Conservation (phyloP, 345 rosid genomes). For the Salix caprea region DNA sequence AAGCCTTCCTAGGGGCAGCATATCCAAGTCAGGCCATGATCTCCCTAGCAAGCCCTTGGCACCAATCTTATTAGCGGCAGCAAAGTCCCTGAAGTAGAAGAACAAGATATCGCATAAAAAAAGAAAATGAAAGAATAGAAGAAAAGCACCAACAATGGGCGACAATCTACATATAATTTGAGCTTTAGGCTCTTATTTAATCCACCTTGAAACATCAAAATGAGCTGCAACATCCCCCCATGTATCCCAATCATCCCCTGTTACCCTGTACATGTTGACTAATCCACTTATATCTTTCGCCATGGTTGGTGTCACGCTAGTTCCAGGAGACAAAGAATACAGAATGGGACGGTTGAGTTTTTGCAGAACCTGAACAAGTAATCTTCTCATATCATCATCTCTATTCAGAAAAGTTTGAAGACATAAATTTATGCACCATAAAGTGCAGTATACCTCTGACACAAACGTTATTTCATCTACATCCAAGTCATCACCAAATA, state of each 20-base stretch:
- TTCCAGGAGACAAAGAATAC: conserved; percentile 91
- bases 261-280: conserved; percentile 80
- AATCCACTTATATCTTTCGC: conserved; percentile 63
- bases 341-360: conserved; percentile 65
- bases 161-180: conserved; percentile 4
- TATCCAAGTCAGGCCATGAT: conserved; percentile 93
- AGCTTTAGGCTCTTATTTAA: conserved; percentile 1
- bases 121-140: background rate
- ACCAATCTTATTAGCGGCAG: conserved; percentile 64
- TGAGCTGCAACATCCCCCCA: conserved; percentile 81
- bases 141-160: background rate
- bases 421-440: background rate
- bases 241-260: conserved; percentile 94
- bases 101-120: conserved; percentile 8
- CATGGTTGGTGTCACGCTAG: conserved; percentile 69
- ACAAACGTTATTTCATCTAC: conserved; percentile 58
- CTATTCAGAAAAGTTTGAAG: conserved; percentile 3
- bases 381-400: conserved; percentile 8
- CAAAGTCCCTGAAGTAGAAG: conserved; percentile 50
- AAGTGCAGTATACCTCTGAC: conserved; percentile 45
- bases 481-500: conserved; percentile 76
- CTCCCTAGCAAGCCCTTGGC: conserved; percentile 56
- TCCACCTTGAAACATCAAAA: conserved; percentile 74
- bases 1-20: conserved; percentile 93
- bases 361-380: conserved; percentile 55